A percentile compares a stretch with the other conserved stretches of the same genome.
Evolutionary conservation across 208 protist species (phyloP).

Genomic region (Vickermania spadyakhi): DNA sequence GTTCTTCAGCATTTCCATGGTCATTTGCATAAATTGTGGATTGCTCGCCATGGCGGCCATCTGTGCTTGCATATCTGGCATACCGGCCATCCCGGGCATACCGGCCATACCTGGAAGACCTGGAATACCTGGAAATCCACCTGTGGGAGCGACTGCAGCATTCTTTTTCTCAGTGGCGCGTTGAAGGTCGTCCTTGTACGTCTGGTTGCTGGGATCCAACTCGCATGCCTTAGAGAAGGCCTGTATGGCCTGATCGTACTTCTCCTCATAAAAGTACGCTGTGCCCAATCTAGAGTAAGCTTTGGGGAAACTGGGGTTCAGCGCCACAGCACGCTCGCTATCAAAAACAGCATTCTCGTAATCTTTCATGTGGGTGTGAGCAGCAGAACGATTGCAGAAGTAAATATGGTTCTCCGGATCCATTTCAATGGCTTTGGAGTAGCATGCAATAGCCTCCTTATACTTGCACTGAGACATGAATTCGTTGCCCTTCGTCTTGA

Average conservation of each 20-base stretch:
- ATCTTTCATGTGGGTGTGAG: constrained; percentile 88
- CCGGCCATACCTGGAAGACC: constrained; percentile 31
- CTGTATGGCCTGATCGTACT: constrained; percentile 73
- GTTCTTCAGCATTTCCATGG: constrained; percentile 86
- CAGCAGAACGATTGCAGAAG: constrained; percentile 89
- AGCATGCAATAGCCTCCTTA: constrained; percentile 89
- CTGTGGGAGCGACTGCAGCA: constrained; percentile 15
- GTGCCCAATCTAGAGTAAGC: constrained; percentile 86
- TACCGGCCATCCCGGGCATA: constrained; percentile 26
- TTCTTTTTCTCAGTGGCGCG: constrained; percentile 75
- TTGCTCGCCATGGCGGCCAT: constrained; percentile 84
- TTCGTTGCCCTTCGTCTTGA: constrained; percentile 91
- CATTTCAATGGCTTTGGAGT: constrained; percentile 91
- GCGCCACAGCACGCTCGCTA: constrained; percentile 80
- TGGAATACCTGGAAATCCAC: constrained; percentile 17
- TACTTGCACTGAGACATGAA: constrained; percentile 87
- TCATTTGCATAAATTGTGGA: constrained; percentile 87
- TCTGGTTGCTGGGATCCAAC: constrained; percentile 88
- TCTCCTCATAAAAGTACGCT: constrained; percentile 85
- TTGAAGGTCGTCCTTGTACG: constrained; percentile 87
- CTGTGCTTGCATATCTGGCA: constrained; percentile 67
- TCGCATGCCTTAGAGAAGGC: constrained; percentile 86
- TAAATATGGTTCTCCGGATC: constrained; percentile 81
- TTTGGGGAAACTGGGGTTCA: constrained; percentile 86
- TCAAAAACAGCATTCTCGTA: constrained; percentile 83